A percentile compares a stretch with the other conserved stretches of the same genome.
These are phyloP conservation scores for Staphylotrichum tortipilum DNA, from an alignment of 495 filamentous ascomycete genomes.

Conservation along the genomic window DNA sequence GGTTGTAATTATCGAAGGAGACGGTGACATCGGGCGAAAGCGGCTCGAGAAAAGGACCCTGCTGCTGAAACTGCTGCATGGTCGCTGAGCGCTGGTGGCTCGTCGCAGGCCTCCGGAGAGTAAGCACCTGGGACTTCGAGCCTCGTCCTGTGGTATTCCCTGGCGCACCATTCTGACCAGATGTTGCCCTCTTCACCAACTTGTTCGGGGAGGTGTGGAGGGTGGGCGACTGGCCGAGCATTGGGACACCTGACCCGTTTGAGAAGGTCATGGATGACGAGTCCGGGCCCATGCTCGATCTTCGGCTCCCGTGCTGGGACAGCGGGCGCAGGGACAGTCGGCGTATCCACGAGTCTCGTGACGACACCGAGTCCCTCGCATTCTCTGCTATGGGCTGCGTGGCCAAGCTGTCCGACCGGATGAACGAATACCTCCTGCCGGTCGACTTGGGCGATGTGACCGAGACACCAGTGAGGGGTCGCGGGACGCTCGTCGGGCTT, in stretches of 20 bases:
- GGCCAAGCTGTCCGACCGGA: conserved; percentile 29
- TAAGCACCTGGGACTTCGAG: conserved; percentile 47
- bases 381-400: conserved; percentile 30
- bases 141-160: conserved; percentile 26
- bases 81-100: conserved; percentile 79
- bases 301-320: conserved; percentile 61
- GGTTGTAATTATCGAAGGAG: conserved; percentile 27
- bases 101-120: conserved; percentile 69
- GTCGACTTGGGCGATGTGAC: conserved; percentile 25
- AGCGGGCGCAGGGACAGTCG: conserved; percentile 62
- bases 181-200: conserved; percentile 73
- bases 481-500: conserved; percentile 21
- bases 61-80: conserved; percentile 43
- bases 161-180: conserved; percentile 43
- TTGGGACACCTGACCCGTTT: conserved; percentile 61
- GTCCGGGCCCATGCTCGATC: conserved; percentile 56
- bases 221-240: conserved; percentile 37
- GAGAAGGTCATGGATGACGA: conserved; percentile 65
- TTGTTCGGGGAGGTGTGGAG: conserved; percentile 62
- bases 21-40: conserved; percentile 21
- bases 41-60: conserved; percentile 12
- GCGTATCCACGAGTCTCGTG: conserved; percentile 65
- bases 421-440: conserved; percentile 37
- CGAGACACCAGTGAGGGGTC: conserved; percentile 22
- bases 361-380: conserved; percentile 43